Percentiles rank a stretch among this genome's conserved stretches.
phyloP scores from a whole-genome alignment of 768 basidiomycete genomes.

The Suillus clintonianus region DNA sequence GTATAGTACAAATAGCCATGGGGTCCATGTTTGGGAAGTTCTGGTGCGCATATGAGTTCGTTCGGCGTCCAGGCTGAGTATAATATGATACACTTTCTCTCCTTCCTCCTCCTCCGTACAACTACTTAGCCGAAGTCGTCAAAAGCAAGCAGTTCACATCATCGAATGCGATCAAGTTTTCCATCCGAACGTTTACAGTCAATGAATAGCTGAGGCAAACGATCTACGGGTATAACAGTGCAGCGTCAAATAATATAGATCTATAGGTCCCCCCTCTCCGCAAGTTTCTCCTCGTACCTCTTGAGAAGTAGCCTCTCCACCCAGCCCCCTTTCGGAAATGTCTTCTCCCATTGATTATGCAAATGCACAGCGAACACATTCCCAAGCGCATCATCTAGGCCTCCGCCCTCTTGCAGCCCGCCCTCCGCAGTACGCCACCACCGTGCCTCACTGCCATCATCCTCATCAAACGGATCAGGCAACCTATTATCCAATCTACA shows the following conservation, averaged over 20 bases:
- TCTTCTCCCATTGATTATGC: slow-evolving; percentile 94
- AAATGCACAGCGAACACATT: slow-evolving; percentile 88
- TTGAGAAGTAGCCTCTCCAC: slow-evolving; percentile 75
- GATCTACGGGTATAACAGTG: not conserved
- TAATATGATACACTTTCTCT: too few relatives aligned
- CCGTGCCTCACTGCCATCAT: slow-evolving; percentile 3
- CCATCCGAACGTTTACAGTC: not conserved
- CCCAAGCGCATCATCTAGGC: slow-evolving; percentile 58
- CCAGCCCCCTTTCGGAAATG: slow-evolving; percentile 83
- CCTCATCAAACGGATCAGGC: slow-evolving; percentile 77
- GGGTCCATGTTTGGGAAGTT: too few relatives aligned
- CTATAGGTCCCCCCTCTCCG: not conserved
- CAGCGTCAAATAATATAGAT: not conserved
- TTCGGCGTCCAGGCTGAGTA: too few relatives aligned
- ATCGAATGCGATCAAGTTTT: too few relatives aligned
- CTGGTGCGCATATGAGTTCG: too few relatives aligned
- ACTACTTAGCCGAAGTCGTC: too few relatives aligned
- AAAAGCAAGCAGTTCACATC: too few relatives aligned
- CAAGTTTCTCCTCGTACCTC: slow-evolving; percentile 48
- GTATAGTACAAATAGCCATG: too few relatives aligned
- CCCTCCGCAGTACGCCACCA: not conserved
- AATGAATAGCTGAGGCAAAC: not conserved
- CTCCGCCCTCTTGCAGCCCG: slow-evolving; percentile 63
- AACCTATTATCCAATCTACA: slow-evolving; percentile 93
- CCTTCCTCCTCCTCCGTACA: too few relatives aligned